These are phyloP conservation scores for Exophiala mesophila DNA, from an alignment of 2,329 filamentous ascomycete genomes.

Conservation along the genomic window DNA sequence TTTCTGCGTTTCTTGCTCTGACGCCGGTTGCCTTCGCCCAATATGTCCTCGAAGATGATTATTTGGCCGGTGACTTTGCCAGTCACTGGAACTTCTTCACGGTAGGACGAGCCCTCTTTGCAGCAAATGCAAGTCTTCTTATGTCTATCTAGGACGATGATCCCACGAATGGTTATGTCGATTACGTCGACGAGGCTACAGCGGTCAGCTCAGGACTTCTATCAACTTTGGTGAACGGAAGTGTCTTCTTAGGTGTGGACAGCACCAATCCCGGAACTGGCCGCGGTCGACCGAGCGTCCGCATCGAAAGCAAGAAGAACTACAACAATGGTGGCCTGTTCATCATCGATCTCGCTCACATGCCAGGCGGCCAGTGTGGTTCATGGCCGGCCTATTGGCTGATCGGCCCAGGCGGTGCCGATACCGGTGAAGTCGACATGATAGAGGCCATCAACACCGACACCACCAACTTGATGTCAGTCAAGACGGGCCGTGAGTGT, in stretches of 20 bases:
- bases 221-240: constrained; percentile 46
- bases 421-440: constrained; percentile 9
- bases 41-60: constrained; percentile 45
- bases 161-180: constrained; percentile 70
- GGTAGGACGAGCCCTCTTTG: constrained; percentile 25
- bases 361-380: constrained; percentile 67
- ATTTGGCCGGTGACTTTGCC: constrained; percentile 45
- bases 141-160: constrained; percentile 50
- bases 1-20: constrained; percentile 2
- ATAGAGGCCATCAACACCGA: constrained; percentile 3
- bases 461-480: constrained; percentile 1
- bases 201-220: constrained; percentile 56
- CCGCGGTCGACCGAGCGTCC: constrained; percentile 63
- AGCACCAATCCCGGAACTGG: constrained; percentile 50
- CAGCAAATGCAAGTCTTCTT: no score
- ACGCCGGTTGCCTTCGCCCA: constrained; percentile 21
- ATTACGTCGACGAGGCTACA: constrained; percentile 56
- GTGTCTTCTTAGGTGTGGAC: constrained; percentile 67
- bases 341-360: constrained; percentile 66
- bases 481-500: constrained; percentile 1
- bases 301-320: constrained; percentile 62
- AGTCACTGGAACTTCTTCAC: constrained; percentile 49
- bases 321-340: constrained; percentile 61
- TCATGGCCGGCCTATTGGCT: constrained; percentile 63
- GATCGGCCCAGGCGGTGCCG: constrained; percentile 18